A percentile compares a stretch with the other conserved stretches of the same genome.
These are phyloP conservation scores for Auricularia sp. DNA, from an alignment of 768 basidiomycete genomes.

Conservation along the genomic window DNA sequence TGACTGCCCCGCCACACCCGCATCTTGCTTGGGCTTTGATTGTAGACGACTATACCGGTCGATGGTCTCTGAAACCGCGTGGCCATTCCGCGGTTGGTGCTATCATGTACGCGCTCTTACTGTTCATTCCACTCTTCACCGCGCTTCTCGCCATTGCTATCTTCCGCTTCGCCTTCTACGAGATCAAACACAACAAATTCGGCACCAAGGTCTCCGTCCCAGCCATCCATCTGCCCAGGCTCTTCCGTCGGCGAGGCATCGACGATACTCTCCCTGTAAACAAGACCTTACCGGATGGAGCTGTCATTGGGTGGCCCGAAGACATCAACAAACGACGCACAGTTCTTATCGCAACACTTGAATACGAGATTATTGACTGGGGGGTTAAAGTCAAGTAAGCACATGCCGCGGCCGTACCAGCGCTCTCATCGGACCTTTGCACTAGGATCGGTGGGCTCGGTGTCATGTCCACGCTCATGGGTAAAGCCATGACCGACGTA, in stretches of 20 bases:
- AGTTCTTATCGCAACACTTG: conserved; percentile 84
- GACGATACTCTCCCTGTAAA: conserved; percentile 36
- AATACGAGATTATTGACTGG: conserved; percentile 97
- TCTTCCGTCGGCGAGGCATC: conserved; percentile 23
- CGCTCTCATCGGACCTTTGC: not conserved
- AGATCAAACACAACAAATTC: conserved; percentile 88
- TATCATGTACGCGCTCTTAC: conserved; percentile 78
- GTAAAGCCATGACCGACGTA: conserved; percentile 96
- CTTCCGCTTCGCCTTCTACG: conserved; percentile 96
- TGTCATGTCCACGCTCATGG: conserved; percentile 97
- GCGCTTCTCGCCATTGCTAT: conserved; percentile 70
- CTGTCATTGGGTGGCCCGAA: conserved; percentile 95
- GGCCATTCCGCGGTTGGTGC: conserved; percentile 74
- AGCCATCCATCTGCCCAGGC: conserved; percentile 51
- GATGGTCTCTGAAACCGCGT: conserved; percentile 73
- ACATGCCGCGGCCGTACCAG: not conserved
- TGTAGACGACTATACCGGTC: conserved; percentile 66
- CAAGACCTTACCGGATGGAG: conserved; percentile 39
- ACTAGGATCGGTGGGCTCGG: conserved; percentile 78
- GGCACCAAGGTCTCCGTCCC: conserved; percentile 81
- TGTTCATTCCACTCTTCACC: conserved; percentile 76
- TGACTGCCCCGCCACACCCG: conserved; percentile 82
- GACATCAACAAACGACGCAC: conserved; percentile 84
- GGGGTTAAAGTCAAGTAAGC: conserved; percentile 78
- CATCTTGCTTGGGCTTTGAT: conserved; percentile 81